A percentile compares a stretch with the other conserved stretches of the same genome.
Conservation (phyloP, 179 eudicot species). For the Gypsophila paniculata region DNA sequence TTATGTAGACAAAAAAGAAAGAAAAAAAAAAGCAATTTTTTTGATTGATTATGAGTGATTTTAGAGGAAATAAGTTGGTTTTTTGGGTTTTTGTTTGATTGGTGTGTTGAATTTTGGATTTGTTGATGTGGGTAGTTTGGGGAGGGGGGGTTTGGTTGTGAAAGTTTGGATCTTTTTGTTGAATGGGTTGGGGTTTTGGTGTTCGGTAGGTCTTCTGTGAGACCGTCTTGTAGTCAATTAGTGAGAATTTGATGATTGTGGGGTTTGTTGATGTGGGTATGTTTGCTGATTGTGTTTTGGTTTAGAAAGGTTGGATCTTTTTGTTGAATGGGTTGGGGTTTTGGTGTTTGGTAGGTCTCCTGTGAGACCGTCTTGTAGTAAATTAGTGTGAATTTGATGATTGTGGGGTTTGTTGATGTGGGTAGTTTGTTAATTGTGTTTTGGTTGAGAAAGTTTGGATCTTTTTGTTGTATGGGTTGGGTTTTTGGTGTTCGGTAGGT, state of each 20-base stretch:
- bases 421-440: not conserved
- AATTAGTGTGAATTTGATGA: not conserved
- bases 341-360: too few species aligned
- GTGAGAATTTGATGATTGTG: not conserved
- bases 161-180: conserved; percentile 1
- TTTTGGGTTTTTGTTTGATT: not conserved
- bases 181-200: too few species aligned
- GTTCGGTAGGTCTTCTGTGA: too few species aligned
- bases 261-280: not conserved
- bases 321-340: too few species aligned
- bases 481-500: too few species aligned
- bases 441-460: not conserved
- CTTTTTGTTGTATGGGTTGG: not conserved
- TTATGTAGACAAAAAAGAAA: too few species aligned
- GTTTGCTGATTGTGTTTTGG: not conserved
- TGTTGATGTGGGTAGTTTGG: not conserved
- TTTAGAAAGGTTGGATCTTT: conserved; percentile 7
- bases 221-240: too few species aligned
- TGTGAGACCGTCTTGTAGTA: too few species aligned
- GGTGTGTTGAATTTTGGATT: not conserved
- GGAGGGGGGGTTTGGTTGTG: not conserved
- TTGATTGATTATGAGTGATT: conserved; percentile 3
- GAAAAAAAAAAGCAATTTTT: not conserved
- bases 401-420: not conserved
- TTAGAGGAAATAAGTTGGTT: not conserved